A percentile compares a stretch with the other conserved stretches of the same genome.
These are phyloP conservation scores for Dentipellis sp. DNA, from an alignment of 768 basidiomycete species.

Conservation along the genomic window DNA sequence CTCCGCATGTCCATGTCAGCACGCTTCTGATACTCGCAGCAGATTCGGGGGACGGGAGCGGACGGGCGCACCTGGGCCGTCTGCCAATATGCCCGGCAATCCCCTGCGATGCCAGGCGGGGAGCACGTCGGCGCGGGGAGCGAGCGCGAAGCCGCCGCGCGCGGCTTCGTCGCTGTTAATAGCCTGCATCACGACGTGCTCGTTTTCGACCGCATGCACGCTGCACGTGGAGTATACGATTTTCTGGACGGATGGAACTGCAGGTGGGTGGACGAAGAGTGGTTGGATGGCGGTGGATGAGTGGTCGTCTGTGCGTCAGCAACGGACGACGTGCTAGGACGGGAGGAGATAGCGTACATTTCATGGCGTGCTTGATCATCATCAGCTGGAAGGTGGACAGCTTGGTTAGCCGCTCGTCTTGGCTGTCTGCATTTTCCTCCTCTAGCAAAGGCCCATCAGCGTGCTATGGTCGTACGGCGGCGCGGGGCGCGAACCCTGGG, in stretches of 20 bases:
- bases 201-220: conserved; percentile 85
- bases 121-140: conserved; percentile 55
- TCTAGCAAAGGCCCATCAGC: conserved; percentile 20
- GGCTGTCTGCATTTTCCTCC: conserved; percentile 44
- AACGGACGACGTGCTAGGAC: not conserved
- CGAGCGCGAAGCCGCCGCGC: conserved; percentile 55
- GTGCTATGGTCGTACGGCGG: not conserved
- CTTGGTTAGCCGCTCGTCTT: conserved; percentile 68
- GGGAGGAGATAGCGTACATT: conserved; percentile 41
- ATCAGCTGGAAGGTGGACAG: conserved; percentile 82
- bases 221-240: conserved; percentile 99
- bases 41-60: too few relatives aligned
- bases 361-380: conserved; percentile 94
- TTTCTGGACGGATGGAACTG: conserved; percentile 67
- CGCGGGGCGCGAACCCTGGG: not conserved
- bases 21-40: not conserved
- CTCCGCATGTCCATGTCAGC: conserved; percentile 24
- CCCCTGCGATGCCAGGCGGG: conserved; percentile 84
- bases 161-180: conserved; percentile 64
- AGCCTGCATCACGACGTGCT: conserved; percentile 75
- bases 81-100: conserved; percentile 48
- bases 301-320: not conserved
- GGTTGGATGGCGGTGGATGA: not conserved
- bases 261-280: not conserved
- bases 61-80: not conserved